Evolutionary conservation across 805 yeast species (phyloP).

Genomic region (Kockiozyma suomiensis): DNA sequence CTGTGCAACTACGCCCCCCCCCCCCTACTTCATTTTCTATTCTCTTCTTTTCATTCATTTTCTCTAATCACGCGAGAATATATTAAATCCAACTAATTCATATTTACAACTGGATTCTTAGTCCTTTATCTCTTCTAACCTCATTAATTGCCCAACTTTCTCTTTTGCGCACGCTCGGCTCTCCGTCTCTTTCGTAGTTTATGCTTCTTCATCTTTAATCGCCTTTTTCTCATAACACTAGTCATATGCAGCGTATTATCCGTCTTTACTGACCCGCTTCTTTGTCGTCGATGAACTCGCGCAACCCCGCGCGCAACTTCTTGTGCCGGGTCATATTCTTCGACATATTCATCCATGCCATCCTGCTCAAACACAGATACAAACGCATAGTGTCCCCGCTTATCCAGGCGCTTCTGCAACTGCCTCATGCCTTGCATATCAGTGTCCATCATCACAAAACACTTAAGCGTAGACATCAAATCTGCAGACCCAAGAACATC

Average conservation of each 20-base stretch:
- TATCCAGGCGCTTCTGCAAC: constrained; percentile 15
- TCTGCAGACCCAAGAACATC: constrained; percentile 18
- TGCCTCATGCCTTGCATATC: constrained; percentile 20
- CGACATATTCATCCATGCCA: neutral
- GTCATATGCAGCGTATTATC: constrained; percentile 36
- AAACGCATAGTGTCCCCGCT: constrained; percentile 11
- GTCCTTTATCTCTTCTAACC: constrained; percentile 1
- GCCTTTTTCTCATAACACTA: constrained; percentile 57
- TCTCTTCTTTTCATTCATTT: no score
- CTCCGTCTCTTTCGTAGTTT: constrained; percentile 96
- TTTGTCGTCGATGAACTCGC: constrained; percentile 1
- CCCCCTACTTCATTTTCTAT: no score
- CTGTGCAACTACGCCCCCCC: no score
- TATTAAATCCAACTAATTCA: no score
- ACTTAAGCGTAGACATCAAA: constrained; percentile 14
- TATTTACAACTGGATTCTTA: neutral
- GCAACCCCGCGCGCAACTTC: constrained; percentile 2
- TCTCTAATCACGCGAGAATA: no score
- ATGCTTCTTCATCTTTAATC: constrained; percentile 96
- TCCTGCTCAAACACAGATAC: constrained; percentile 8
- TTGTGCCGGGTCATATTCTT: constrained; percentile 7
- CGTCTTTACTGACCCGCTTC: neutral
- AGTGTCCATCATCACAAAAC: constrained; percentile 20
- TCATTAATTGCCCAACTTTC: constrained; percentile 37
- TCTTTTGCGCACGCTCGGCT: constrained; percentile 63